Conservation (phyloP, 768 basidiomycete genomes). For the Leucosporidium yakuticum region DNA sequence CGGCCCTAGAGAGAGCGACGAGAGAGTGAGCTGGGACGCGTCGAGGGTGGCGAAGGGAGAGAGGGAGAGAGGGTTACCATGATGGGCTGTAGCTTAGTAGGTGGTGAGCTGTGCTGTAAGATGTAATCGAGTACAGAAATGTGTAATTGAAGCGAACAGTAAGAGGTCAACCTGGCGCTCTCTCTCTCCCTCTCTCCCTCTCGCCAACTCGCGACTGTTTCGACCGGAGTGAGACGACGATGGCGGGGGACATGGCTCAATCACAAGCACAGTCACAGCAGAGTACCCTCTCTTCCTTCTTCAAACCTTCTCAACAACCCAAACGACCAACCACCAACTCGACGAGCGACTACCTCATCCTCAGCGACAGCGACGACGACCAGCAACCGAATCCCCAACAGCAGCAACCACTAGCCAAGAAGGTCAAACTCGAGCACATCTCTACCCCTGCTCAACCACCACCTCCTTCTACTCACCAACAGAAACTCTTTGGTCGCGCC, state of each 20-base stretch:
- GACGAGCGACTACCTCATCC: neutral
- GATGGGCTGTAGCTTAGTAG: too few species aligned
- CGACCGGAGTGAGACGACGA: neutral
- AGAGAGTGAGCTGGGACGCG: too few species aligned
- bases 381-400: neutral
- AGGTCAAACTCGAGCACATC: conserved; percentile 13
- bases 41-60: too few species aligned
- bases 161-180: too few species aligned
- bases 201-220: neutral
- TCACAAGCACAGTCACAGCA: neutral
- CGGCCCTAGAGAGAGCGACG: too few species aligned
- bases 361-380: conserved; percentile 17
- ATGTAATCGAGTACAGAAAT: too few species aligned
- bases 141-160: too few species aligned
- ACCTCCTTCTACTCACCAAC: too few species aligned
- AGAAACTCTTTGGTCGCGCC: neutral
- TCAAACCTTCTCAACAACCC: neutral
- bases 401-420: neutral
- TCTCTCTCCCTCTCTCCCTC: too few species aligned
- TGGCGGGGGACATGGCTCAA: neutral
- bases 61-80: too few species aligned
- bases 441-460: too few species aligned
- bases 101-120: too few species aligned
- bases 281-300: conserved; percentile 20
- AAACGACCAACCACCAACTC: neutral